phyloP scores from a whole-genome alignment of 108 stramenopile genomes.

The Cyclotella baltica region DNA sequence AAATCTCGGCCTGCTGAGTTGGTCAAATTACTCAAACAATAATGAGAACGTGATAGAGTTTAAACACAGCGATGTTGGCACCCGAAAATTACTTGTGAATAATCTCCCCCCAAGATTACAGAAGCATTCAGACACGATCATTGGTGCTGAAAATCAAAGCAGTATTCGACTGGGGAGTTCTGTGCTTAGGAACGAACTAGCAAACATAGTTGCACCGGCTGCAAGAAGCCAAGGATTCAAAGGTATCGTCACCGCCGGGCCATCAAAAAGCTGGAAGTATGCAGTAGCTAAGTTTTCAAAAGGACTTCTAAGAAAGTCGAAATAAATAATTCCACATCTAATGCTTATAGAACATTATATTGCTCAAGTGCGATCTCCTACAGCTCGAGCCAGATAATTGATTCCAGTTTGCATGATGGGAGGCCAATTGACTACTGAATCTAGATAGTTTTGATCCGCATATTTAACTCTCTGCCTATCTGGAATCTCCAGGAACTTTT shows the following conservation, averaged over 20 bases:
- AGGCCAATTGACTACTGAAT: constrained; percentile 75
- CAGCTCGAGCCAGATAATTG: constrained; percentile 30
- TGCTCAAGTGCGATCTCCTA: constrained; percentile 38
- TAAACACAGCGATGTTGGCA: constrained; percentile 23
- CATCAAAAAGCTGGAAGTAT: constrained; percentile 68
- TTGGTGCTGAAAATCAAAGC: constrained; percentile 25
- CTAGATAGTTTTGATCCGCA: constrained; percentile 65
- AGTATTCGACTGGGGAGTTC: constrained; percentile 13
- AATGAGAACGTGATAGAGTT: constrained; percentile 45
- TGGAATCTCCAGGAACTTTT: constrained; percentile 84
- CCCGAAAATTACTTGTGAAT: constrained; percentile 33
- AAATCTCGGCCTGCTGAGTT: constrained; percentile 49
- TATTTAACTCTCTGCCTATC: constrained; percentile 75
- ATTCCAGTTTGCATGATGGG: constrained; percentile 72
- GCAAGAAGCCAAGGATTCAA: constrained; percentile 83
- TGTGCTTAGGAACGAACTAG: constrained; percentile 38
- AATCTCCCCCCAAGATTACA: constrained; percentile 46
- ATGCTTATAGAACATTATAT: background rate
- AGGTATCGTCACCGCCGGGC: constrained; percentile 78
- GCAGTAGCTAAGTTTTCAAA: constrained; percentile 83
- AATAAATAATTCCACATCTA: background rate
- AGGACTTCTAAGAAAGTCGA: constrained; percentile 51
- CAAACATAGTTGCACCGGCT: constrained; percentile 70
- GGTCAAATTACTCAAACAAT: background rate
- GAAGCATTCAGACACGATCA: constrained; percentile 35